A percentile compares a stretch with the other conserved stretches of the same genome.
phyloP scores from a whole-genome alignment of 306 rosid species.

The Vicia sativa region DNA sequence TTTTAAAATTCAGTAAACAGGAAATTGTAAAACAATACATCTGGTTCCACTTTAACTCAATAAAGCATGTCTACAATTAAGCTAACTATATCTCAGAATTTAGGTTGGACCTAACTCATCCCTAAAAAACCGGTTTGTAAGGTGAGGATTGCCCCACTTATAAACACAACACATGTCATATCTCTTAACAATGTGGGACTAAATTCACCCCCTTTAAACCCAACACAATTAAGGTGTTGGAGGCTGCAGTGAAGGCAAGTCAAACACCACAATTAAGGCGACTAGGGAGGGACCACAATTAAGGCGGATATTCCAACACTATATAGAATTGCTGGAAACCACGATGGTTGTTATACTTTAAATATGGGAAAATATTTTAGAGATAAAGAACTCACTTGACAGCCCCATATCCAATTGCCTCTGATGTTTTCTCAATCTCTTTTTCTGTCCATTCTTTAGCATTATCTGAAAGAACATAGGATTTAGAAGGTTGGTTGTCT shows the following conservation, averaged over 20 bases:
- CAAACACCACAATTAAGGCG: too few species aligned
- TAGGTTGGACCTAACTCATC: too few species aligned
- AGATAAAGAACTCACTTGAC: constrained; percentile 43
- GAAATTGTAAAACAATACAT: not conserved
- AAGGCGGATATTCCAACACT: too few species aligned
- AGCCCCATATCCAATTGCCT: constrained; percentile 69
- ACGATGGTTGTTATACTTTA: not conserved
- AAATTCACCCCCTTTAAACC: too few species aligned
- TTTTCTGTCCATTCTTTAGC: constrained; percentile 54
- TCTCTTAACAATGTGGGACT: too few species aligned
- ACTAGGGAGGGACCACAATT: too few species aligned
- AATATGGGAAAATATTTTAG: not conserved
- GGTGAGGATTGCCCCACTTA: too few species aligned
- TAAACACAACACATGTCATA: too few species aligned
- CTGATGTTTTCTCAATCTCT: constrained; percentile 74
- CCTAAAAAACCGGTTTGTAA: too few species aligned
- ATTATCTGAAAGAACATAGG: not conserved
- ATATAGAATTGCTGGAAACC: not conserved
- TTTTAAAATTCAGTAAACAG: not conserved
- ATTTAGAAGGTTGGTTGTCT: constrained; percentile 8
- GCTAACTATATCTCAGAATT: too few species aligned
- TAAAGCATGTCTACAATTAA: not conserved
- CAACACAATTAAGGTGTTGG: too few species aligned
- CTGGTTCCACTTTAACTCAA: not conserved
- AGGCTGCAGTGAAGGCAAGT: too few species aligned